Evolutionary conservation across 1,139 yeast species (phyloP).

Genomic region (Candida albicans): DNA sequence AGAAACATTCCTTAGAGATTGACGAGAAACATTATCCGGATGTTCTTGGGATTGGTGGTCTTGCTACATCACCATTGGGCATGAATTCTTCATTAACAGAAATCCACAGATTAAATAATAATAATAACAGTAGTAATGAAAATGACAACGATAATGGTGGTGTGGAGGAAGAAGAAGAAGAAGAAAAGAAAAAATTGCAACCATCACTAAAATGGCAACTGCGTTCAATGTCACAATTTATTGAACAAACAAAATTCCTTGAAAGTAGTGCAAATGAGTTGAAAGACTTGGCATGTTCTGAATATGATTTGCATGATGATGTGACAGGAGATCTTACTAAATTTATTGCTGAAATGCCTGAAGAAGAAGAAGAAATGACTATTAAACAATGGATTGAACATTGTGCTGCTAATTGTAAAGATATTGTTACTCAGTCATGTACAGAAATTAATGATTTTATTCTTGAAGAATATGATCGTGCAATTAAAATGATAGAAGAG

Average conservation of each 20-base stretch:
- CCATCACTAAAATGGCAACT: conserved; percentile 9
- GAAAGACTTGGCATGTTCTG: conserved; percentile 22
- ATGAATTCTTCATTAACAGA: conserved; percentile 12
- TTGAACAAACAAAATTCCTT: conserved; percentile 36
- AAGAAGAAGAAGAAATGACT: conserved; percentile 65
- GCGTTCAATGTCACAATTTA: conserved; percentile 7
- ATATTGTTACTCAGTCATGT: conserved; percentile 44
- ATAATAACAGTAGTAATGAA: not conserved
- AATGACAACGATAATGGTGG: too few relatives aligned
- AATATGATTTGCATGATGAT: conserved; percentile 50
- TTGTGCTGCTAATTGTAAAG: conserved; percentile 45
- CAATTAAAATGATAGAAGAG: conserved; percentile 20
- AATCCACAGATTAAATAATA: not conserved
- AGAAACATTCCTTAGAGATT: not conserved
- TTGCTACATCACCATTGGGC: conserved; percentile 13
- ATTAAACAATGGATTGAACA: conserved; percentile 67
- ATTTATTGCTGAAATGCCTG: conserved; percentile 70
- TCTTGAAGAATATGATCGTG: conserved; percentile 42
- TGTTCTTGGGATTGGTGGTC: conserved; percentile 1
- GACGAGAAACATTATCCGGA: not conserved
- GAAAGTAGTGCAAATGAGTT: conserved; percentile 39
- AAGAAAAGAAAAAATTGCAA: not conserved
- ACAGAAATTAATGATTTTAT: conserved; percentile 46
- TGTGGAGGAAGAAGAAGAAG: too few relatives aligned
- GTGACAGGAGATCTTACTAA: conserved; percentile 61